Base-by-base conservation (phyloP, 2,329 filamentous ascomycete species). In the Aspergillus pseudoviridinutans region DNA sequence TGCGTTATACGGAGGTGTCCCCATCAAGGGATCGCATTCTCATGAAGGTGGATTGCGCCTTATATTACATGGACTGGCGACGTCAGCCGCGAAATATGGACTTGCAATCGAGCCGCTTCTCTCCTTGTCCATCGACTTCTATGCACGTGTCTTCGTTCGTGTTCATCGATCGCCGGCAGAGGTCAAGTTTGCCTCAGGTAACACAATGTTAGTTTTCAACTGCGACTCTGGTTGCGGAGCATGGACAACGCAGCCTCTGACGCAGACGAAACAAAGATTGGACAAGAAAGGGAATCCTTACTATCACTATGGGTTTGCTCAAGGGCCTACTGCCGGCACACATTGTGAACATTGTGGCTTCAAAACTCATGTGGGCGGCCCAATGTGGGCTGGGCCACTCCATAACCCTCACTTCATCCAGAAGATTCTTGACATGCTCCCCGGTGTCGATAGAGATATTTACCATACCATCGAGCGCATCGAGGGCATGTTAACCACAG, bases 41-140 rank as follows among this genome's bases (percentile, higher is more conserved):
- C 94, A 99, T 66, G 94, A 99, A 76, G 92, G 85, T 32, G 94
- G 93, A 1, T 75, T 99, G 54, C 88, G 94, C 4, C 80, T 99
- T 9, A 90, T 99, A 52, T 76, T 99, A 12, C 86, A 97, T 70
- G 85, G 88, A 3, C 84, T 97, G 57, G 89, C 92, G 2, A 85
- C 86, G 0, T 84, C 91, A 0, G 94, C 91, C 3, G 90, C 88
- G 17, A 87, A 87, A 60, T 95, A 99, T 65, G 93, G 94, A 1
- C 79, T 97, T 46, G 82, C 90, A 0, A 91, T 97, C 58, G 92
- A 97, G 73, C 94, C 94, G 0, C 82, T 97, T 3, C 82, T 99
- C 10, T 96, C 91, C 5, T 83, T 99, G 1, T 97, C 91, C 2
- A 96, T 97, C 61, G 94, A 99, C 74, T 99, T 95, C 73, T 99